Conservation (phyloP, 371 early-diverging fungal genomes). For the Circinella minor region DNA sequence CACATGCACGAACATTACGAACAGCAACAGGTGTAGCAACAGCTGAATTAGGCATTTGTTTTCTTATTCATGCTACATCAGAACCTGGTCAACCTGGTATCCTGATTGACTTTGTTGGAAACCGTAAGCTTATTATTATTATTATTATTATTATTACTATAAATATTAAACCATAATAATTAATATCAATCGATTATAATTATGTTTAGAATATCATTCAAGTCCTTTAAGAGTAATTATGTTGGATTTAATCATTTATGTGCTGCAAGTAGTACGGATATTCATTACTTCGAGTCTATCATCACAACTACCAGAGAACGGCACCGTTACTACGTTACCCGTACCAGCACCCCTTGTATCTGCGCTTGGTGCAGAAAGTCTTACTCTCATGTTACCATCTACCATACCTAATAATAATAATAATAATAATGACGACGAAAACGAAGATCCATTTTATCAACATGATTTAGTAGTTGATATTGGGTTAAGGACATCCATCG, state of each 20-base stretch:
- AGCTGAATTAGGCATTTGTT: conserved; percentile 32
- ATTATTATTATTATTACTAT: neutral
- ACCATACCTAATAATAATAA: conserved; percentile 12
- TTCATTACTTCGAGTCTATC: conserved; percentile 44
- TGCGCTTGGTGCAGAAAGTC: conserved; percentile 36
- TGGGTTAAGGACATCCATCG: conserved; percentile 31
- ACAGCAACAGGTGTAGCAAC: conserved; percentile 39
- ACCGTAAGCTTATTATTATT: conserved; percentile 36
- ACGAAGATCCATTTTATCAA: conserved; percentile 34
- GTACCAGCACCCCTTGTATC: conserved; percentile 32
- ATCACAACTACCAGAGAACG: conserved; percentile 34
- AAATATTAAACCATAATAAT: neutral
- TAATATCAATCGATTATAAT: neutral
- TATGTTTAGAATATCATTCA: conserved; percentile 33
- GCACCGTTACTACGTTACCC: conserved; percentile 28
- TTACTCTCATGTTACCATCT: conserved; percentile 39
- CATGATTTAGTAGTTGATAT: conserved; percentile 46
- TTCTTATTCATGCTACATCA: conserved; percentile 36
- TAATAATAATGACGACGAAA: neutral
- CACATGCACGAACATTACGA: conserved; percentile 34
- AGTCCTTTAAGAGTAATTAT: conserved; percentile 32
- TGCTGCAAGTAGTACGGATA: conserved; percentile 40
- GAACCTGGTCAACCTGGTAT: conserved; percentile 49
- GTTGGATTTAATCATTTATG: conserved; percentile 39
- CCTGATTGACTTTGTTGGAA: conserved; percentile 53